Percentiles rank a stretch among this genome's conserved stretches.
phyloP scores from a whole-genome alignment of 352 stramenopile species.

The Phytophthora uliginosa region DNA sequence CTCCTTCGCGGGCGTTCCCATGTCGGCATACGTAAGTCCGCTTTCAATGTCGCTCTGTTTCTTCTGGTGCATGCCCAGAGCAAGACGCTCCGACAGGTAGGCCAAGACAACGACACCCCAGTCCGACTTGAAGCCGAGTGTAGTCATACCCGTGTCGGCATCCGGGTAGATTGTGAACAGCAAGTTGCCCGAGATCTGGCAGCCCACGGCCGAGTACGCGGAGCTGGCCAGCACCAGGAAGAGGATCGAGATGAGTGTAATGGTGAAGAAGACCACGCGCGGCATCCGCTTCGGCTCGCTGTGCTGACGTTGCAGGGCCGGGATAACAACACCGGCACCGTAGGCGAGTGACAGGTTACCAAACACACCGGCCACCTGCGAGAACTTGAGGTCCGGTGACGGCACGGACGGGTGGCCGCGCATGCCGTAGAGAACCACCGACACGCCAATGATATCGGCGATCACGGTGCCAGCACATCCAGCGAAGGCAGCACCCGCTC shows the following conservation, averaged over 20 bases:
- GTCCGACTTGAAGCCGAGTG: slow-evolving; percentile 43
- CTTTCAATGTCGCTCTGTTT: slow-evolving; percentile 43
- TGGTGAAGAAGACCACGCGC: slow-evolving; percentile 46
- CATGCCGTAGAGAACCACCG: slow-evolving; percentile 33
- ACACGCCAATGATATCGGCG: slow-evolving; percentile 28
- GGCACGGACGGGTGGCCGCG: slow-evolving; percentile 31
- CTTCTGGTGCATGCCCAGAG: slow-evolving; percentile 62
- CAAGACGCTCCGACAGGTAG: slow-evolving; percentile 37
- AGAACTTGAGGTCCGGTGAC: slow-evolving; percentile 22
- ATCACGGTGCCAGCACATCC: slow-evolving; percentile 55
- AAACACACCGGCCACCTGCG: slow-evolving; percentile 28
- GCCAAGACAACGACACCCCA: slow-evolving; percentile 45
- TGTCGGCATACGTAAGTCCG: slow-evolving; percentile 34
- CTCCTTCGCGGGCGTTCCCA: slow-evolving; percentile 27
- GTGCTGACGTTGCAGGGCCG: slow-evolving; percentile 28
- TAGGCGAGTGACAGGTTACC: slow-evolving; percentile 33
- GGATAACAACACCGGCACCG: slow-evolving; percentile 28
- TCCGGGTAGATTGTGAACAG: slow-evolving; percentile 42
- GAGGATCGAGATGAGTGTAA: slow-evolving; percentile 44
- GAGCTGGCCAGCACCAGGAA: slow-evolving; percentile 46
- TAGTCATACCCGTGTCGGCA: slow-evolving; percentile 26
- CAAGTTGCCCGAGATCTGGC: slow-evolving; percentile 47
- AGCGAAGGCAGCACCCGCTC: slow-evolving; percentile 52
- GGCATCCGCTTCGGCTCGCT: slow-evolving; percentile 46
- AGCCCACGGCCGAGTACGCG: slow-evolving; percentile 46